Percentiles rank a stretch among this genome's conserved stretches.
phyloP scores from a whole-genome alignment of 1,284 basidiomycete genomes.

The Pisolithus thermaeus region DNA sequence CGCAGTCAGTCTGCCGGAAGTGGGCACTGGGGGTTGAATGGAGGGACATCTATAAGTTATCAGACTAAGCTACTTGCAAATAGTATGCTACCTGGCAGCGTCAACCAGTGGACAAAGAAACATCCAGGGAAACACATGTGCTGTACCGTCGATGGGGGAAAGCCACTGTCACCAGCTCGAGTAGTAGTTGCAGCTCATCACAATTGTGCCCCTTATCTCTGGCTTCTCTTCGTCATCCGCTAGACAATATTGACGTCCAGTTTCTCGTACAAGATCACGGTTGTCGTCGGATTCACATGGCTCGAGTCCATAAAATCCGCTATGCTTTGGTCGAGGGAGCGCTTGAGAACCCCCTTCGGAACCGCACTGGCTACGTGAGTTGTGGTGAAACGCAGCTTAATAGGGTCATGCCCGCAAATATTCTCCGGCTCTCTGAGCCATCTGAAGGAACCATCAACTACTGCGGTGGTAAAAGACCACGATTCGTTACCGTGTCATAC shows the following conservation, averaged over 20 bases:
- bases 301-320: conserved; percentile 93
- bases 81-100: too few relatives aligned
- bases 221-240: conserved; percentile 97
- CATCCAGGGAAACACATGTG: too few relatives aligned
- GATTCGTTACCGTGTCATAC: conserved; percentile 78
- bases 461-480: conserved; percentile 1
- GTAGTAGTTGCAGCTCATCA: too few relatives aligned
- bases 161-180: too few relatives aligned
- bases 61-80: too few relatives aligned
- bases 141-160: too few relatives aligned
- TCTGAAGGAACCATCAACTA: conserved; percentile 43
- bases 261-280: conserved; percentile 94
- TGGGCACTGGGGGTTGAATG: too few relatives aligned
- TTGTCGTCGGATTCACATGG: conserved; percentile 83
- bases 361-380: conserved; percentile 86
- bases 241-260: conserved; percentile 97
- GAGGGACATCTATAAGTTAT: too few relatives aligned
- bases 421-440: conserved; percentile 93
- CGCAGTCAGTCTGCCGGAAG: too few relatives aligned
- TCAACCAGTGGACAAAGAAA: too few relatives aligned
- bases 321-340: conserved; percentile 92
- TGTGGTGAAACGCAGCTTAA: conserved; percentile 97
- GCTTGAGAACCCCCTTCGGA: conserved; percentile 89
- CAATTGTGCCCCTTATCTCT: conserved; percentile 41
- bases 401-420: conserved; percentile 88